Percentiles rank a stretch among this genome's conserved stretches.
Conservation (phyloP, 768 basidiomycete species). For the Pholiota conissans region DNA sequence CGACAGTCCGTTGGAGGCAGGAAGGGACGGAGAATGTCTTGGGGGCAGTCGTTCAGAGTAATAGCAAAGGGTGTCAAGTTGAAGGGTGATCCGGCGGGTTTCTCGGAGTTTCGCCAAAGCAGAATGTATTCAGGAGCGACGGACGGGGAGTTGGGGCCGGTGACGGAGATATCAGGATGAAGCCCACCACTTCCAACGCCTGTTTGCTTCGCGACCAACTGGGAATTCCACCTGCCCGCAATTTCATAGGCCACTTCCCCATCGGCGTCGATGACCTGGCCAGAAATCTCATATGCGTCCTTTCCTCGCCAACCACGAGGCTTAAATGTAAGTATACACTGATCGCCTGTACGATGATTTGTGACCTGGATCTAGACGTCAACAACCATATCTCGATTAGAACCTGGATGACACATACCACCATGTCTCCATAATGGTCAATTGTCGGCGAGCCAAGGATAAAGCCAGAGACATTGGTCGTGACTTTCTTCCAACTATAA, state of each 20-base stretch:
- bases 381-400: neutral
- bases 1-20: constrained; percentile 92
- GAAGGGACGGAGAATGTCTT: constrained; percentile 64
- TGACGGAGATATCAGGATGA: constrained; percentile 69
- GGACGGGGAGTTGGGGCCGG: constrained; percentile 41
- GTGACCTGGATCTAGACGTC: constrained; percentile 48
- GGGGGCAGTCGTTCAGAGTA: constrained; percentile 86
- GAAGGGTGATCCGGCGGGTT: constrained; percentile 77
- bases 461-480: constrained; percentile 88
- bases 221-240: constrained; percentile 94
- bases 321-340: constrained; percentile 90
- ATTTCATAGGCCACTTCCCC: constrained; percentile 82
- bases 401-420: constrained; percentile 49
- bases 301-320: constrained; percentile 93
- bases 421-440: constrained; percentile 95
- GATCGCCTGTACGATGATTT: constrained; percentile 90
- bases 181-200: constrained; percentile 55
- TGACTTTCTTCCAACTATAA: constrained; percentile 95
- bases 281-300: constrained; percentile 91
- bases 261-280: constrained; percentile 66
- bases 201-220: constrained; percentile 81
- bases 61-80: constrained; percentile 95
- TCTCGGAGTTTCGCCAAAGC: constrained; percentile 91
- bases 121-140: constrained; percentile 72
- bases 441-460: constrained; percentile 88